phyloP scores from a whole-genome alignment of 228 moss, liverwort and hornwort species.

The Sphagnum magellanicum region DNA sequence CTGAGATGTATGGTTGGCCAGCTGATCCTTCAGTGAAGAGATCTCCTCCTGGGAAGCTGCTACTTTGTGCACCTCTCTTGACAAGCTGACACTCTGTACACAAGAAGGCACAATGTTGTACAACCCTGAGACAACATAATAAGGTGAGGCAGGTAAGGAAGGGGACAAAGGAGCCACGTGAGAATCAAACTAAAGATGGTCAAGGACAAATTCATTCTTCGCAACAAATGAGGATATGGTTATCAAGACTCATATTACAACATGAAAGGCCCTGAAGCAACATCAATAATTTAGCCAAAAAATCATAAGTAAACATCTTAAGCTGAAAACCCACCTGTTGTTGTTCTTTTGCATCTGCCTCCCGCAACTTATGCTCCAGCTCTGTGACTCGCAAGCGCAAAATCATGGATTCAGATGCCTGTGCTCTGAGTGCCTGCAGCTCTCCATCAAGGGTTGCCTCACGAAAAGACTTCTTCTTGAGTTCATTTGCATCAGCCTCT shows the following conservation, averaged over 20 bases:
- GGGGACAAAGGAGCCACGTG: not conserved
- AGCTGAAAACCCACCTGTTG: conserved; percentile 12
- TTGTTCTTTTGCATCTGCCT: conserved; percentile 27
- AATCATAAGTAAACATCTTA: too few relatives aligned
- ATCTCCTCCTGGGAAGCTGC: conserved; percentile 21
- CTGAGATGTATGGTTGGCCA: conserved; percentile 27
- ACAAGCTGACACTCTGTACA: conserved; percentile 31
- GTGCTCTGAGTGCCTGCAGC: not conserved
- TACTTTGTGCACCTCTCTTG: conserved; percentile 20
- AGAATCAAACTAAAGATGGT: not conserved
- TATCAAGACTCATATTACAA: too few relatives aligned
- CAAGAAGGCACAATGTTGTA: not conserved
- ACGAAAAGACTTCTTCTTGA: conserved; percentile 29
- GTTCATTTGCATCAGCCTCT: conserved; percentile 7
- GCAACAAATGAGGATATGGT: too few relatives aligned
- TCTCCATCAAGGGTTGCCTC: conserved; percentile 25
- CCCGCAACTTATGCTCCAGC: conserved; percentile 18
- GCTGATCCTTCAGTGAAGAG: conserved; percentile 20
- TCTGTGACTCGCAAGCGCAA: conserved; percentile 20
- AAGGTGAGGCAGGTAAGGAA: not conserved
- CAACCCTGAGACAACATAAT: too few relatives aligned
- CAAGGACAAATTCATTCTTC: too few relatives aligned
- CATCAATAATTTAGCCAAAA: too few relatives aligned
- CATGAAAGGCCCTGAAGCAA: too few relatives aligned
- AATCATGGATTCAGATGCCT: conserved; percentile 15